Conservation (phyloP, 1,139 yeast species). For the Blastobotrys proliferans region DNA sequence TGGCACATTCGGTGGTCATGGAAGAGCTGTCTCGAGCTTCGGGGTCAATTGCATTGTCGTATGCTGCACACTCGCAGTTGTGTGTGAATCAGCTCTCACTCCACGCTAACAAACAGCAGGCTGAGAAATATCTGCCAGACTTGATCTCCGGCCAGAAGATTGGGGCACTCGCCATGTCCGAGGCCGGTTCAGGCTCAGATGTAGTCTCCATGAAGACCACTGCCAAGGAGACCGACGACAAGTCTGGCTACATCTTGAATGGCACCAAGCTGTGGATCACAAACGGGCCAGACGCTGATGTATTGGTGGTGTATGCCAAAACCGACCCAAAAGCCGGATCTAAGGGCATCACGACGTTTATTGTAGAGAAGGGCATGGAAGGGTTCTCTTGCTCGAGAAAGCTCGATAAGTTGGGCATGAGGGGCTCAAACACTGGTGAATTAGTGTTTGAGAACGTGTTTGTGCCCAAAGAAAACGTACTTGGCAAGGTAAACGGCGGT, state of each 20-base stretch:
- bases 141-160: slow-evolving; percentile 31
- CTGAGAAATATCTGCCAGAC: slow-evolving; percentile 32
- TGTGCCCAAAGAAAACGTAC: slow-evolving; percentile 34
- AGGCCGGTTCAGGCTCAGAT: slow-evolving; percentile 36
- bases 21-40: slow-evolving; percentile 35
- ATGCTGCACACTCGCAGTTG: slow-evolving; percentile 36
- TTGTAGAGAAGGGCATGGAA: slow-evolving; percentile 30
- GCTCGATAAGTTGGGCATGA: slow-evolving; percentile 35
- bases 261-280: slow-evolving; percentile 39
- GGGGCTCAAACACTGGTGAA: slow-evolving; percentile 36
- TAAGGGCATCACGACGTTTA: slow-evolving; percentile 34
- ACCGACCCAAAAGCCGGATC: slow-evolving; percentile 34
- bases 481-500: slow-evolving; percentile 32
- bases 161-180: slow-evolving; percentile 36
- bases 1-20: slow-evolving; percentile 35
- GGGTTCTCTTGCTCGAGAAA: slow-evolving; percentile 34
- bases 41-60: slow-evolving; percentile 34
- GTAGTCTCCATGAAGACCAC: slow-evolving; percentile 34
- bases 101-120: slow-evolving; percentile 30
- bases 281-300: slow-evolving; percentile 36
- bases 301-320: slow-evolving; percentile 34
- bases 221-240: slow-evolving; percentile 31
- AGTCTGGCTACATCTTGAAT: slow-evolving; percentile 32
- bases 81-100: slow-evolving; percentile 35
- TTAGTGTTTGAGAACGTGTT: slow-evolving; percentile 33